phyloP scores from a whole-genome alignment of 305 asterid genomes.

The Salvia sclarea region DNA sequence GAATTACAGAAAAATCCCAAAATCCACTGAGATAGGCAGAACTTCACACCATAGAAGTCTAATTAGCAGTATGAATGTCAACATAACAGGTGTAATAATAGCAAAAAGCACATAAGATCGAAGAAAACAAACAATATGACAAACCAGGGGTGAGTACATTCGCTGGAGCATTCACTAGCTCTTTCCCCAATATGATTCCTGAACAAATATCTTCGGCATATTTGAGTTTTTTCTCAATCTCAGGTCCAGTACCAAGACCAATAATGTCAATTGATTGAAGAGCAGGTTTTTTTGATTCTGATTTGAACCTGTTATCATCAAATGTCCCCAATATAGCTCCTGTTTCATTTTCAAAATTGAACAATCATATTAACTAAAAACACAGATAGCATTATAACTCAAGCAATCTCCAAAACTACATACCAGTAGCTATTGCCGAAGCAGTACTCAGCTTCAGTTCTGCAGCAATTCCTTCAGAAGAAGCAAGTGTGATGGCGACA shows the following conservation, averaged over 20 bases:
- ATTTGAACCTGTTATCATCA: conserved; percentile 88
- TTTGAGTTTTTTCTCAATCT: conserved; percentile 77
- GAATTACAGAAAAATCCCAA: background rate
- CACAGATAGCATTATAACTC: conserved; percentile 20
- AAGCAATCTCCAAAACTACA: conserved; percentile 3
- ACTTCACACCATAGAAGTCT: background rate
- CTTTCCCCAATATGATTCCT: conserved; percentile 79
- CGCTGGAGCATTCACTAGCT: conserved; percentile 96
- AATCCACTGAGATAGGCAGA: background rate
- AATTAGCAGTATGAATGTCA: background rate
- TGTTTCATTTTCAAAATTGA: conserved; percentile 33
- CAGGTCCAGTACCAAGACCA: conserved; percentile 90
- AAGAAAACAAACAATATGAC: conserved; percentile 19
- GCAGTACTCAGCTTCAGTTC: conserved; percentile 68
- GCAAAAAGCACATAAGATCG: background rate
- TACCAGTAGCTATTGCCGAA: conserved; percentile 87
- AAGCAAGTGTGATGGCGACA: conserved; percentile 85
- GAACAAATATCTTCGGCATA: conserved; percentile 73
- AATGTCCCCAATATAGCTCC: conserved; percentile 80
- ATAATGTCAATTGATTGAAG: conserved; percentile 79
- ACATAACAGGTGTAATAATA: too few species aligned
- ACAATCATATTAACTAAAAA: conserved; percentile 4
- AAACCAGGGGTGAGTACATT: conserved; percentile 92
- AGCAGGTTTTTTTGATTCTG: conserved; percentile 65
- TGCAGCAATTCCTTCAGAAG: conserved; percentile 55